Evolutionary conservation across 2,329 filamentous ascomycete genomes (phyloP).

Genomic region (Apiospora saccharicola): DNA sequence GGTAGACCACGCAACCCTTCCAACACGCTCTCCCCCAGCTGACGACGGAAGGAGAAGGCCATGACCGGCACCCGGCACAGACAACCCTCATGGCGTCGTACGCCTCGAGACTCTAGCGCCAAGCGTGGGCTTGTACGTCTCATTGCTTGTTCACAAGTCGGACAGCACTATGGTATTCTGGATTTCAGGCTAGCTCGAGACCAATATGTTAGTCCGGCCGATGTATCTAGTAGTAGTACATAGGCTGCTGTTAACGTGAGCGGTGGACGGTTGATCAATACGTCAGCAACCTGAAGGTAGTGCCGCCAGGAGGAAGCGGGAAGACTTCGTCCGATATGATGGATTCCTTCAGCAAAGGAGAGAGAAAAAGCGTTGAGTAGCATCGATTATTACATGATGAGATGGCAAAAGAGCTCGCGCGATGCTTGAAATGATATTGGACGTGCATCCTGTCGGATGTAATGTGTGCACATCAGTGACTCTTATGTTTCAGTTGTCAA

Average conservation of each 20-base stretch:
- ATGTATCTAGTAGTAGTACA: background rate
- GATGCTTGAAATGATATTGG: background rate
- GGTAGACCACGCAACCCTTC: background rate
- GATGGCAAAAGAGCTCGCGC: background rate
- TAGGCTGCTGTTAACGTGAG: background rate
- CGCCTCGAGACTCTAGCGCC: background rate
- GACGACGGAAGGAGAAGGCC: background rate
- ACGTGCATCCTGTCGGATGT: background rate
- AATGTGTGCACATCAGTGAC: background rate
- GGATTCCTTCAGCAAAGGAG: background rate
- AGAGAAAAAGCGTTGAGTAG: background rate
- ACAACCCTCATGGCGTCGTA: background rate
- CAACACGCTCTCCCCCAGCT: background rate
- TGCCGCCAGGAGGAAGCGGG: too few relatives aligned
- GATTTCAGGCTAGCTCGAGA: background rate
- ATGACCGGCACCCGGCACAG: constrained; percentile 13
- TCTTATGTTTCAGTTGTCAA: background rate
- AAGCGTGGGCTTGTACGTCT: background rate
- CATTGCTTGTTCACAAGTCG: background rate
- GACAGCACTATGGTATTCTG: background rate
- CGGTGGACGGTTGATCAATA: background rate
- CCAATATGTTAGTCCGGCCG: background rate
- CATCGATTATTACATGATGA: background rate
- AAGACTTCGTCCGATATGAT: background rate
- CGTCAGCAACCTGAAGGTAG: background rate